Evolutionary conservation across 1,284 basidiomycete species (phyloP).

Genomic region (Apiotrichum montevideense): DNA sequence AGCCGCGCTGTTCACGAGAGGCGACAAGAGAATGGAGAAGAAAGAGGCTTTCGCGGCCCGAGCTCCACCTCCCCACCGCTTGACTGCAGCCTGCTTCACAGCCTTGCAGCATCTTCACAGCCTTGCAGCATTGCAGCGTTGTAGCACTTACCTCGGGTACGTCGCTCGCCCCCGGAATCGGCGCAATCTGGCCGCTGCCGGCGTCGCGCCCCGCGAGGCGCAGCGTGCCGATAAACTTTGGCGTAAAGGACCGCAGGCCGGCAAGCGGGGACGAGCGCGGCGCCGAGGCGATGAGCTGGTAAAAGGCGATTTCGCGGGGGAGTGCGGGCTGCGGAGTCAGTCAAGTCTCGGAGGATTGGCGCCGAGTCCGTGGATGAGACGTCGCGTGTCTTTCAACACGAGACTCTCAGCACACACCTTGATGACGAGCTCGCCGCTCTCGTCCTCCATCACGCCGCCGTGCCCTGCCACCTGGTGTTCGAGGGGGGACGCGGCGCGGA

Average conservation of each 20-base stretch:
- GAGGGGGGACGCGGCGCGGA: conserved; percentile 28
- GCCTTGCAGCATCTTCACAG: no score
- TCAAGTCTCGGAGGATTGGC: neutral
- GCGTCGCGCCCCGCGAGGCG: conserved; percentile 59
- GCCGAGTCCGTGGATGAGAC: no score
- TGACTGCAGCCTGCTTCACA: no score
- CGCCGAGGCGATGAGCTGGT: conserved; percentile 56
- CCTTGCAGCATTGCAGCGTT: no score
- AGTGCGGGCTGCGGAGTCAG: conserved; percentile 53
- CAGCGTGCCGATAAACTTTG: conserved; percentile 70
- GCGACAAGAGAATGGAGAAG: no score
- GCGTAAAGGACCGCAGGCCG: conserved; percentile 53
- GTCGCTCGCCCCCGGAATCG: conserved; percentile 12
- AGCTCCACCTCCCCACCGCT: no score
- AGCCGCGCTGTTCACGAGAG: no score
- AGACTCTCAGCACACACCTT: conserved; percentile 50
- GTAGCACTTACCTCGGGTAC: conserved; percentile 25
- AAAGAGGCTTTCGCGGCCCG: no score
- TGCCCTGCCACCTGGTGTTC: conserved; percentile 82
- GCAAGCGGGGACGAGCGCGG: conserved; percentile 21
- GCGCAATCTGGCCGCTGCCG: conserved; percentile 18
- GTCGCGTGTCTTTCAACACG: no score
- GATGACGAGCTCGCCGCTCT: conserved; percentile 73
- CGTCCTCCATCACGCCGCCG: conserved; percentile 63
- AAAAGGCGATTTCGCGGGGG: conserved; percentile 71